Evolutionary conservation across 805 yeast genomes (phyloP).

Genomic region (Kregervanrija pseudodelftensis): DNA sequence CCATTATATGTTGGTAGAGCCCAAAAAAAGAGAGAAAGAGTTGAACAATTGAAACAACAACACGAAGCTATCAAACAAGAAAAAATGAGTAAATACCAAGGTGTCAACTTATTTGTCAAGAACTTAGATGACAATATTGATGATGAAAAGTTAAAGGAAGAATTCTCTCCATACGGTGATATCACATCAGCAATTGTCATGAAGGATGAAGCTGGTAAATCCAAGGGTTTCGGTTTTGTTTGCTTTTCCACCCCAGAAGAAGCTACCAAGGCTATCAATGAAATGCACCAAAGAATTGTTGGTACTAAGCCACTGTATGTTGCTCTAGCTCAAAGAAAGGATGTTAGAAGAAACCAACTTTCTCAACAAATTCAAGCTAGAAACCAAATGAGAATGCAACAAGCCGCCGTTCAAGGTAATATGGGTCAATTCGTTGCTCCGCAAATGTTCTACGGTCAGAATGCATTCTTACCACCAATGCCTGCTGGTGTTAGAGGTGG

Average conservation of each 20-base stretch:
- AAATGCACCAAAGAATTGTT: slow-evolving; percentile 96
- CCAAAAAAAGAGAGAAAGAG: slow-evolving; percentile 97
- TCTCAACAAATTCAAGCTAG: slow-evolving; percentile 98
- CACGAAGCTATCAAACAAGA: slow-evolving; percentile 89
- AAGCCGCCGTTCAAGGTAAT: slow-evolving; percentile 83
- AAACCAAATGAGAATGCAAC: slow-evolving; percentile 97
- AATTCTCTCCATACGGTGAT: slow-evolving; percentile 86
- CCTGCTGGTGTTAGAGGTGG: slow-evolving; percentile 65
- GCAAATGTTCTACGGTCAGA: slow-evolving; percentile 71
- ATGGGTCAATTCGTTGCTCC: slow-evolving; percentile 83
- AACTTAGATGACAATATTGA: slow-evolving; percentile 91
- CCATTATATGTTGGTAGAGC: slow-evolving; percentile 95
- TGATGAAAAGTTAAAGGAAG: slow-evolving; percentile 87
- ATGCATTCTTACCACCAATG: slow-evolving; percentile 52
- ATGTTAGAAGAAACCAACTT: slow-evolving; percentile 92
- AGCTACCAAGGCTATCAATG: slow-evolving; percentile 96
- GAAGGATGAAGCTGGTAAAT: slow-evolving; percentile 90
- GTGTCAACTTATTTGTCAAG: slow-evolving; percentile 94
- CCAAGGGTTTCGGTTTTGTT: slow-evolving; percentile 98
- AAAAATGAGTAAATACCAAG: slow-evolving; percentile 90
- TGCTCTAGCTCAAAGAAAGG: slow-evolving; percentile 98
- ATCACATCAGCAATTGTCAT: slow-evolving; percentile 95
- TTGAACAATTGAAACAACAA: slow-evolving; percentile 91
- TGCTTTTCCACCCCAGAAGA: slow-evolving; percentile 97
- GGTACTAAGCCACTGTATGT: slow-evolving; percentile 95